Base-by-base conservation (phyloP, 2,329 filamentous ascomycete genomes). In the Acrocalymma vagum region DNA sequence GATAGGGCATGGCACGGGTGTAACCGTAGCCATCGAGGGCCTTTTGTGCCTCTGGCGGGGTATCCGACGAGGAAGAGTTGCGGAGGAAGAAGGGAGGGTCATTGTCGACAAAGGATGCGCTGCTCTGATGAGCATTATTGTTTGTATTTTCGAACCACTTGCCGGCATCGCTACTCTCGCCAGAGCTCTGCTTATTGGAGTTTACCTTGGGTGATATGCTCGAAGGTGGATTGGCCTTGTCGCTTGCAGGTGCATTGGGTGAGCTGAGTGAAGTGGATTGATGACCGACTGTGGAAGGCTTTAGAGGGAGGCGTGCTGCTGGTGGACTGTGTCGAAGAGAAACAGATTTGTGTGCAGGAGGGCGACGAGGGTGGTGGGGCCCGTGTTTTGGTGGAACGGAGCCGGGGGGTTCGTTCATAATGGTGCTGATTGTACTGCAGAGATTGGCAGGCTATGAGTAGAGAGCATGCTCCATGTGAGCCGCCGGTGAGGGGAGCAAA, bases 131-230 rank as follows among this genome's bases (percentile, higher is more conserved):
- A 10, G 74, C 71, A 21, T 75, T 69, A 56, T 77, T 76, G 65
- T 80, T 80, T 24, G 72, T 75, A 27, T 68, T 71, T 30, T 79
- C 74, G 35, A 79, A 80, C 77, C 77, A 80, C 30, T 71, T 71
- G 14, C 76, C 75, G 2, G 74, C 75, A 48, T 78, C 77, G 52
- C 76, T 78, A 58, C 75, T 78, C 58, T 78, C 76, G 11, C 73
- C 74, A 1, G 76, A 78, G 45, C 73, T 76, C 38, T 68, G 53
- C 50, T 72, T 72, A 60, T 68, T 48, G 46, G 55, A 50, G 22
- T 46, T 28, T 15, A 60, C 40, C 22, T 52, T 55, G 6, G 71
- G 66, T 15, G 68, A 70, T 22, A 68, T 47, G 38, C 67, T 73
- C 14, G 72, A 75, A 0, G 72, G 71, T 7, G 72, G 72, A 36